Conservation (phyloP, 2,329 filamentous ascomycete genomes). For the Venturia nashicola region DNA sequence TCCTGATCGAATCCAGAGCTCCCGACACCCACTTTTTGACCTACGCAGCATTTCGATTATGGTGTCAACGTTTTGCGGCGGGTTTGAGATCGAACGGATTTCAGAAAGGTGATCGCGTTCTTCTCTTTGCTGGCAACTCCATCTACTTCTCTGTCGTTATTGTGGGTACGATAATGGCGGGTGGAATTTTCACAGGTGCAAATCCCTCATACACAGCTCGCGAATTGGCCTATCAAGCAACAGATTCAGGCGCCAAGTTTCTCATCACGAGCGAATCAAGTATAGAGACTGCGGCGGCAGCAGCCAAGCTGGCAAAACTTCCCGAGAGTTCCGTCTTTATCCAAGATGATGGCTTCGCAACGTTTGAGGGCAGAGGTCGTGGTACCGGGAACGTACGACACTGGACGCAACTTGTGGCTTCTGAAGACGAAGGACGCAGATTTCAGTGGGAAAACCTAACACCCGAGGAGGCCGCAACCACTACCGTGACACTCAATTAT, state of each 20-base stretch:
- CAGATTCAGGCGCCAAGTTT: constrained; percentile 56
- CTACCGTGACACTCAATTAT: constrained; percentile 64
- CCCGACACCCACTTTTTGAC: constrained; percentile 58
- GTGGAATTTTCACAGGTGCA: constrained; percentile 65
- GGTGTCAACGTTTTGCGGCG: constrained; percentile 59
- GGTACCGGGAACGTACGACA: constrained; percentile 34
- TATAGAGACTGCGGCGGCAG: constrained; percentile 53
- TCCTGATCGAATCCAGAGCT: constrained; percentile 51
- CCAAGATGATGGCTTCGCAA: constrained; percentile 43
- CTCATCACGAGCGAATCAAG: constrained; percentile 50
- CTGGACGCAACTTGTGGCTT: constrained; percentile 51
- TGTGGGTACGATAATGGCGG: constrained; percentile 64
- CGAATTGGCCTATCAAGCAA: constrained; percentile 64
- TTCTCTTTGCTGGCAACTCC: constrained; percentile 63
- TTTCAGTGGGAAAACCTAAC: constrained; percentile 53
- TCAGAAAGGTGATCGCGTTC: constrained; percentile 53
- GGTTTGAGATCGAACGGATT: constrained; percentile 55
- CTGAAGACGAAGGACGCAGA: constrained; percentile 35
- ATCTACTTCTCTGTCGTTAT: constrained; percentile 61
- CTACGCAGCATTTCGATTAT: constrained; percentile 50
- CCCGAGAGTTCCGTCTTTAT: constrained; percentile 45
- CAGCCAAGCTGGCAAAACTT: constrained; percentile 48
- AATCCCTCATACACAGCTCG: constrained; percentile 58
- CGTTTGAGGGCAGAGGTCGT: constrained; percentile 31
- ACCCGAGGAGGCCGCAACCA: constrained; percentile 34